Percentiles rank a stretch among this genome's conserved stretches.
Evolutionary conservation across 257 asterid species (phyloP).

Genomic region (Solanum paucissectum): DNA sequence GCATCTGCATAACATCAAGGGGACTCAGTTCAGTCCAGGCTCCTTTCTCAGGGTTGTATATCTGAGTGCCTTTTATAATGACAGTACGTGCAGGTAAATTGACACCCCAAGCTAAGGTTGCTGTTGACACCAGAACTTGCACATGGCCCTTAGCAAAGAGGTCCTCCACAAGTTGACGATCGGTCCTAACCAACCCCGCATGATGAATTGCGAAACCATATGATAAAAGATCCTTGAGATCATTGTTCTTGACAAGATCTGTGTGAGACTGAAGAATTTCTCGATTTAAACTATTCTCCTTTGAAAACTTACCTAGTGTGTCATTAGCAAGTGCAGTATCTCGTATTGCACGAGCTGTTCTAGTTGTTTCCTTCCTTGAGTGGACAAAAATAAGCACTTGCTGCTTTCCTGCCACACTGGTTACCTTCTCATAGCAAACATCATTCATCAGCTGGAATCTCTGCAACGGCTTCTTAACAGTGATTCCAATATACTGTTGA

Average conservation of each 20-base stretch:
- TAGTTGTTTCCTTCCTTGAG: conserved; percentile 34
- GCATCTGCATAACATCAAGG: conserved; percentile 38
- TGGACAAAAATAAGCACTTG: conserved; percentile 35
- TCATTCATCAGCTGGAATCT: conserved; percentile 38
- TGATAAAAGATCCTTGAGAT: conserved; percentile 26
- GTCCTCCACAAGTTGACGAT: conserved; percentile 27
- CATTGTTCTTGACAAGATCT: conserved; percentile 34
- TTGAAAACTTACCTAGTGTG: conserved; percentile 25
- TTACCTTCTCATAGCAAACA: conserved; percentile 32
- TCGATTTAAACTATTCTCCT: conserved; percentile 22
- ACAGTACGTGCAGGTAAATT: conserved; percentile 36
- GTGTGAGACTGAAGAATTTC: conserved; percentile 27
- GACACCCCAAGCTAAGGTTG: conserved; percentile 39
- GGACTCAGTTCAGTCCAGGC: conserved; percentile 36
- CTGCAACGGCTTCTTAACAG: conserved; percentile 31
- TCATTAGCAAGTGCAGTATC: conserved; percentile 31
- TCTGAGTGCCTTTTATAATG: conserved; percentile 34
- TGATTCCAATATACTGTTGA: conserved; percentile 29
- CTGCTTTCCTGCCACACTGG: conserved; percentile 25
- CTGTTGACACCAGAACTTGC: conserved; percentile 34
- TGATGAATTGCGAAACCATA: conserved; percentile 34
- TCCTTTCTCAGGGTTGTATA: conserved; percentile 32
- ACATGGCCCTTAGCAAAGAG: conserved; percentile 22
- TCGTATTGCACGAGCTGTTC: conserved; percentile 31
- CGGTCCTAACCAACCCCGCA: conserved; percentile 36